phyloP scores from a whole-genome alignment of 1,139 yeast species.

The Debaryomyces sp. region DNA sequence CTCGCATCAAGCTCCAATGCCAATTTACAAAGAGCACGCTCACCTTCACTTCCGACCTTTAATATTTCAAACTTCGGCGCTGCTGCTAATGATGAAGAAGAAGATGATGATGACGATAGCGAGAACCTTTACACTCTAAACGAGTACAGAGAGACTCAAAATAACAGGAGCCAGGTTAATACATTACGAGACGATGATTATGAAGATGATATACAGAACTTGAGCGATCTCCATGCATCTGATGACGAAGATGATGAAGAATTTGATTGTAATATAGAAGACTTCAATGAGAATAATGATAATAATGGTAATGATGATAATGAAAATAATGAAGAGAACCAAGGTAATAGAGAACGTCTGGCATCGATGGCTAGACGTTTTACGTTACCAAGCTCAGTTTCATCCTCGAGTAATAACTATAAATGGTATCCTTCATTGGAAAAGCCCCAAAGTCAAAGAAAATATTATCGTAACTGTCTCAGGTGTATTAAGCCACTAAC shows the following conservation, averaged over 20 bases:
- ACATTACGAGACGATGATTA: slow-evolving; percentile 27
- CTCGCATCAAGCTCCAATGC: neutral
- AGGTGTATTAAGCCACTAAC: slow-evolving; percentile 60
- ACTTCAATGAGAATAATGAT: slow-evolving; percentile 18
- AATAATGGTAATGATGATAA: slow-evolving; percentile 20
- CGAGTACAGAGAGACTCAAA: neutral
- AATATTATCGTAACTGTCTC: slow-evolving; percentile 54
- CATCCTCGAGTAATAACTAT: slow-evolving; percentile 15
- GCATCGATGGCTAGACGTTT: slow-evolving; percentile 11
- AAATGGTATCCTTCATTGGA: slow-evolving; percentile 54
- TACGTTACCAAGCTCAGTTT: slow-evolving; percentile 9
- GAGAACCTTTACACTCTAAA: neutral
- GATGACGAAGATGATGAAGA: slow-evolving; percentile 41
- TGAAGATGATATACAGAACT: slow-evolving; percentile 32
- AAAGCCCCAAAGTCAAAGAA: slow-evolving; percentile 42
- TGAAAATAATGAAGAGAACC: slow-evolving; percentile 16
- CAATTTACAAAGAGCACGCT: neutral
- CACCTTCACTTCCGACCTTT: neutral
- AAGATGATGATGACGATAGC: slow-evolving; percentile 11
- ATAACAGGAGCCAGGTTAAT: neutral
- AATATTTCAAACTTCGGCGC: neutral
- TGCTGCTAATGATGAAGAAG: slow-evolving; percentile 10
- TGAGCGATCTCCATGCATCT: slow-evolving; percentile 38
- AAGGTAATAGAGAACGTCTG: neutral
- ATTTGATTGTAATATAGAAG: slow-evolving; percentile 35